These are phyloP conservation scores for Incumbomyces lentus DNA, from an alignment of 2,329 filamentous ascomycete species.

Conservation along the genomic window DNA sequence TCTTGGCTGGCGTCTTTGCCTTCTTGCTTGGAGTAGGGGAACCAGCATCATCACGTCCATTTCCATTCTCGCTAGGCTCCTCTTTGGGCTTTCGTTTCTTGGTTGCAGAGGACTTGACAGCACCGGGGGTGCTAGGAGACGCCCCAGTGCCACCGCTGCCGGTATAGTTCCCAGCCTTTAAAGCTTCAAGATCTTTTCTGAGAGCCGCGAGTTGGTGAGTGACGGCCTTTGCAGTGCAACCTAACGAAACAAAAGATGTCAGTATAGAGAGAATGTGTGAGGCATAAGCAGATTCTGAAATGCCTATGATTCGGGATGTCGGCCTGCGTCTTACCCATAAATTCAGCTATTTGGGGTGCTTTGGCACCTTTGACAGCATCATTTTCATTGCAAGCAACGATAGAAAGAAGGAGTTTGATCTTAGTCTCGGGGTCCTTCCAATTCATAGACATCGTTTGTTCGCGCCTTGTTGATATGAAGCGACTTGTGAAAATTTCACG, in stretches of 20 bases:
- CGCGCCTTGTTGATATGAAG: too few relatives aligned
- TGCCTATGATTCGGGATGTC: background rate
- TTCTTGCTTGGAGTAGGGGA: constrained; percentile 4
- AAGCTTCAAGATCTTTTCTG: constrained; percentile 3
- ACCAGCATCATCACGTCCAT: background rate
- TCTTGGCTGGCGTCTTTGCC: constrained; percentile 2
- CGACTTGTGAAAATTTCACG: too few relatives aligned
- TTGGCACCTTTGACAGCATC: background rate
- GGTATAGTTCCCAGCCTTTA: background rate
- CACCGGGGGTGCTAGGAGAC: background rate
- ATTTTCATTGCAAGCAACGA: background rate
- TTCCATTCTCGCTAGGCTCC: constrained; percentile 1
- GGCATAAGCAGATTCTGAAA: too few relatives aligned
- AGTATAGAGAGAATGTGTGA: too few relatives aligned
- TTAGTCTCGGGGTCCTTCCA: constrained; percentile 11
- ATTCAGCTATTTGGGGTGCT: constrained; percentile 1
- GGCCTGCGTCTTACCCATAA: background rate
- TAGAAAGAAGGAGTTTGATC: constrained; percentile 7
- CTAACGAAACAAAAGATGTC: constrained; percentile 1
- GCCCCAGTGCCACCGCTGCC: too few relatives aligned
- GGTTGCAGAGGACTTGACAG: constrained; percentile 1
- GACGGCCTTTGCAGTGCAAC: constrained; percentile 12
- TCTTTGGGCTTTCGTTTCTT: constrained; percentile 11
- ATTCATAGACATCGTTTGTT: background rate
- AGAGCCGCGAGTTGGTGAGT: constrained; percentile 7